Conservation (phyloP, 2,329 filamentous ascomycete genomes). For the Fusarium decemcellulare region DNA sequence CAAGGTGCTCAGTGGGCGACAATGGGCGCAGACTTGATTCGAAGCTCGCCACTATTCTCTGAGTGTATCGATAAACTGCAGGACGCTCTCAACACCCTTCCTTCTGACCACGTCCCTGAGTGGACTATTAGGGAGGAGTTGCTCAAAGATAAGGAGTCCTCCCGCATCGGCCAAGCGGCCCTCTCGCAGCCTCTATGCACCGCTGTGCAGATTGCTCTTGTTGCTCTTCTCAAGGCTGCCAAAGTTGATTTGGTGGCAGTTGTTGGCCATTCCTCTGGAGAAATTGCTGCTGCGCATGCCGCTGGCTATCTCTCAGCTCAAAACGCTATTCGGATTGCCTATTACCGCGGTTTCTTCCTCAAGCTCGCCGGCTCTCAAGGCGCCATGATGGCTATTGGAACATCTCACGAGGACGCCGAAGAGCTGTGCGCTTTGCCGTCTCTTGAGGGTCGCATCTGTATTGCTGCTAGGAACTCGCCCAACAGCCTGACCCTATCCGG, state of each 20-base stretch:
- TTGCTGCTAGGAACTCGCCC: slow-evolving; percentile 46
- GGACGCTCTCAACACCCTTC: slow-evolving; percentile 28
- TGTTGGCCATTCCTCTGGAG: slow-evolving; percentile 65
- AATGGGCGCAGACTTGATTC: slow-evolving; percentile 47
- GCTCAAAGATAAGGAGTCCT: not conserved
- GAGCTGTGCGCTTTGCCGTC: slow-evolving; percentile 5
- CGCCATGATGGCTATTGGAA: slow-evolving; percentile 44
- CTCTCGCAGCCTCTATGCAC: slow-evolving; percentile 52
- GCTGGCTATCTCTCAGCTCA: slow-evolving; percentile 55
- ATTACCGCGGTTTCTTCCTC: slow-evolving; percentile 22
- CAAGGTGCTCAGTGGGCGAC: slow-evolving; percentile 53
- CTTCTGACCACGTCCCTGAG: slow-evolving; percentile 40
- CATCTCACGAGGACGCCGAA: slow-evolving; percentile 34
- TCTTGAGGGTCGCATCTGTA: slow-evolving; percentile 35
- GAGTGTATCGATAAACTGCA: slow-evolving; percentile 41
- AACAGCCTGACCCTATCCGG: slow-evolving; percentile 49
- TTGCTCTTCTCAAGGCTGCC: slow-evolving; percentile 47
- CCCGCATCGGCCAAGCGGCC: slow-evolving; percentile 39
- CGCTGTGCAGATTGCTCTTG: slow-evolving; percentile 47
- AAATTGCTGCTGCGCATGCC: slow-evolving; percentile 66
- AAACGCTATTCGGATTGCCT: slow-evolving; percentile 45
- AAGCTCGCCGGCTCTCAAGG: slow-evolving; percentile 5
- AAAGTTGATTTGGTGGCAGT: slow-evolving; percentile 54
- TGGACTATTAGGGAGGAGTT: slow-evolving; percentile 39
- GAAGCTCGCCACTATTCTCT: too few species aligned